Evolutionary conservation across 768 basidiomycete genomes (phyloP).

Genomic region (Agaricus sinodeliciosus): DNA sequence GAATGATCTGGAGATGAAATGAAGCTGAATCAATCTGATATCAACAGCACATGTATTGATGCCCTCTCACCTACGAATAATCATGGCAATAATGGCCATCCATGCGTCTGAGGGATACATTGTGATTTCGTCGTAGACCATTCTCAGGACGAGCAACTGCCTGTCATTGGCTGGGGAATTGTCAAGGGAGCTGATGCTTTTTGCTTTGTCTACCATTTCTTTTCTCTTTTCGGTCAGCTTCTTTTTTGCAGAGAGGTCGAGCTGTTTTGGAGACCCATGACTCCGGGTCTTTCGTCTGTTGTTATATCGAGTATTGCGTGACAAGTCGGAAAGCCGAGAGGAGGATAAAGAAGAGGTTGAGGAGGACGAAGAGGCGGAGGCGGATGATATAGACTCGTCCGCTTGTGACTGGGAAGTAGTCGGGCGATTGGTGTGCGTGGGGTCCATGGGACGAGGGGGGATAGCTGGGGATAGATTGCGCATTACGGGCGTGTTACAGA

Average conservation of each 20-base stretch:
- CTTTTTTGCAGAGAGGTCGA: slow-evolving; percentile 18
- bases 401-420: not conserved
- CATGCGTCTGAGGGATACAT: slow-evolving; percentile 59
- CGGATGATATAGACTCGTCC: slow-evolving; percentile 3
- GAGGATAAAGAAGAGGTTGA: slow-evolving; percentile 18
- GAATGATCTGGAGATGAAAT: slow-evolving; percentile 34
- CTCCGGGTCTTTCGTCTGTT: slow-evolving; percentile 14
- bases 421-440: slow-evolving; percentile 11
- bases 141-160: slow-evolving; percentile 52
- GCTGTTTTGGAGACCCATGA: slow-evolving; percentile 19
- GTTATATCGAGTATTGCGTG: slow-evolving; percentile 16
- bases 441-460: slow-evolving; percentile 14
- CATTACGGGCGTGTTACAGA: slow-evolving; percentile 13
- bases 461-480: slow-evolving; percentile 18
- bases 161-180: slow-evolving; percentile 52
- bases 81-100: slow-evolving; percentile 51
- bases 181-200: slow-evolving; percentile 36
- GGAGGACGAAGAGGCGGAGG: slow-evolving; percentile 24
- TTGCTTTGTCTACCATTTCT: slow-evolving; percentile 29
- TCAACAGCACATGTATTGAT: not conserved
- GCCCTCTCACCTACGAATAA: slow-evolving; percentile 42
- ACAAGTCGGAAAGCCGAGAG: slow-evolving; percentile 18
- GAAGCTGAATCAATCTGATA: slow-evolving; percentile 1
- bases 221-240: slow-evolving; percentile 27
- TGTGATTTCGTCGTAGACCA: slow-evolving; percentile 61